Evolutionary conservation across 108 stramenopile species (phyloP).

Genomic region (Cyclostephanos invisitatus): DNA sequence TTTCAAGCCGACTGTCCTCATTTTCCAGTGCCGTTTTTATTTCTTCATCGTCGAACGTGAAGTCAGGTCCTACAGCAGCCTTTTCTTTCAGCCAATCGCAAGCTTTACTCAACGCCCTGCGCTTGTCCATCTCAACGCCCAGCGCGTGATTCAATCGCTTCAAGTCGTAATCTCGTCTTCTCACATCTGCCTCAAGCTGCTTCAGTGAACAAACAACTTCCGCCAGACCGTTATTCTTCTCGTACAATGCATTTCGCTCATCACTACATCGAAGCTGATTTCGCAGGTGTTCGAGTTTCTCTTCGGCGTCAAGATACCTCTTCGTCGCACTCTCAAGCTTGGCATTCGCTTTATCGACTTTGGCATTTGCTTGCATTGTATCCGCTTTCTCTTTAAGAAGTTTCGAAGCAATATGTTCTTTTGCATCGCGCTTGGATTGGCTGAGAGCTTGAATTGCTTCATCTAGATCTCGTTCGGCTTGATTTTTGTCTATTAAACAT

Average conservation of each 20-base stretch:
- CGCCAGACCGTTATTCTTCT: slow-evolving; percentile 68
- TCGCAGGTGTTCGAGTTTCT: slow-evolving; percentile 49
- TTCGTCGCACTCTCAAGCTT: slow-evolving; percentile 8
- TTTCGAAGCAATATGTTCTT: slow-evolving; percentile 25
- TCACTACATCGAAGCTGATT: slow-evolving; percentile 52
- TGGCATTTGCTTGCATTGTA: slow-evolving; percentile 11
- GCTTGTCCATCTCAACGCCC: slow-evolving; percentile 50
- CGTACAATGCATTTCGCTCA: slow-evolving; percentile 61
- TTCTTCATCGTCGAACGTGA: slow-evolving; percentile 59
- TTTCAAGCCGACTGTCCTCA: slow-evolving; percentile 31
- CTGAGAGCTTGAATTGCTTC: slow-evolving; percentile 36
- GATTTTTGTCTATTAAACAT: slow-evolving; percentile 39
- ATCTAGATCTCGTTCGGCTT: slow-evolving; percentile 44
- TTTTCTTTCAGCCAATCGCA: slow-evolving; percentile 71
- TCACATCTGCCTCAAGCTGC: slow-evolving; percentile 70
- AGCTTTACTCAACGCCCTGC: slow-evolving; percentile 56
- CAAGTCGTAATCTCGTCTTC: slow-evolving; percentile 61
- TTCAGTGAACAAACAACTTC: slow-evolving; percentile 67
- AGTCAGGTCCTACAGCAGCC: slow-evolving; percentile 56
- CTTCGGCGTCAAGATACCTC: slow-evolving; percentile 29
- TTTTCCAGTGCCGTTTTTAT: slow-evolving; percentile 32
- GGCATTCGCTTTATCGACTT: slow-evolving; percentile 13
- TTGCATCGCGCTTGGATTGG: slow-evolving; percentile 25
- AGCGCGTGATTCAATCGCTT: slow-evolving; percentile 46
- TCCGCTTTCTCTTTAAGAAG: slow-evolving; percentile 16